A percentile compares a stretch with the other conserved stretches of the same genome.
These are phyloP conservation scores for Ceratobasidium sp. DNA, from an alignment of 1,284 basidiomycete species.

Conservation along the genomic window DNA sequence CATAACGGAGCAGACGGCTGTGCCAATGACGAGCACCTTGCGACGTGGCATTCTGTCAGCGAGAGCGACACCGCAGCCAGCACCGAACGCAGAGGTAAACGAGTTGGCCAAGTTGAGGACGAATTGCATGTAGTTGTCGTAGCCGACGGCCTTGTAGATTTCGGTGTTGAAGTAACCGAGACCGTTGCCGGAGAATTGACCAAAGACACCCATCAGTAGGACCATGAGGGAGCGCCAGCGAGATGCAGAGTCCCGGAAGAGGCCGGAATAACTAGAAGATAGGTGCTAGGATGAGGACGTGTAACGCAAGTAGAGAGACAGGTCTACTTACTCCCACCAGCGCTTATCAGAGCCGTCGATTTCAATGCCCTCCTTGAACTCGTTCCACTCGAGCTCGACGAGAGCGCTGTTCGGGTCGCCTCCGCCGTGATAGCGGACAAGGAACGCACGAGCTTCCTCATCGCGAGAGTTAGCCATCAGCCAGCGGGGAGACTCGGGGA, in stretches of 20 bases:
- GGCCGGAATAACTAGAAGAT: conserved; percentile 57
- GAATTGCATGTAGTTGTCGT: conserved; percentile 59
- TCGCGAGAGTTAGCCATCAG: conserved; percentile 51
- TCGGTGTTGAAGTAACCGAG: conserved; percentile 64
- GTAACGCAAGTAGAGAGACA: too few relatives aligned
- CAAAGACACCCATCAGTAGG: conserved; percentile 66
- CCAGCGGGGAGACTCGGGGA: conserved; percentile 50
- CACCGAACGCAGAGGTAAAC: conserved; percentile 66
- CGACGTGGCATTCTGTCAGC: conserved; percentile 60
- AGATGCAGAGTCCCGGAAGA: conserved; percentile 7
- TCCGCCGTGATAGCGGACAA: conserved; percentile 53
- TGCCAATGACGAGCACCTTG: conserved; percentile 52
- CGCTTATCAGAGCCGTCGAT: conserved; percentile 71
- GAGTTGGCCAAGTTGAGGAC: conserved; percentile 70
- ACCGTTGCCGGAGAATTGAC: conserved; percentile 65
- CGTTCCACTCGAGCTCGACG: conserved; percentile 65
- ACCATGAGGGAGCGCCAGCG: conserved; percentile 66
- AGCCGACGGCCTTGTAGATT: conserved; percentile 52
- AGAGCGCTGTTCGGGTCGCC: conserved; percentile 53
- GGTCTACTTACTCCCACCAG: conserved; percentile 62
- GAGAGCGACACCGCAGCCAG: conserved; percentile 64
- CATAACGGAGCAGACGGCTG: conserved; percentile 52
- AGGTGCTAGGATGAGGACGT: too few relatives aligned
- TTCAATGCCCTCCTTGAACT: conserved; percentile 68
- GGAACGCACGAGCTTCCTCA: conserved; percentile 52